Conservation (phyloP, 2,329 filamentous ascomycete genomes). For the Coniochaeta hoffmannii region DNA sequence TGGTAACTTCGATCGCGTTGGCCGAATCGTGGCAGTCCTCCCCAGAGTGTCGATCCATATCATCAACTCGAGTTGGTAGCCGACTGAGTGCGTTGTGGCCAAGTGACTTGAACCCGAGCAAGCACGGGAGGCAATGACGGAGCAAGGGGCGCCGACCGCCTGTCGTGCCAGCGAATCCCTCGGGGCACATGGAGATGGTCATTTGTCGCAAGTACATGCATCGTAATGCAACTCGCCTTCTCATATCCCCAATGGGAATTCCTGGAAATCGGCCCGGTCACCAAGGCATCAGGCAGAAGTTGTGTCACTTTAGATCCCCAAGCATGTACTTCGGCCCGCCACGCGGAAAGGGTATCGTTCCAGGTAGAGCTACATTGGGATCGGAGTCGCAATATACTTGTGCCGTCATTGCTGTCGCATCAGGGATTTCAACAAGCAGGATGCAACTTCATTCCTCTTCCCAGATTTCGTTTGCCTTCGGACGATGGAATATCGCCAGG, state of each 20-base stretch:
- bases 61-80: too few relatives aligned
- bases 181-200: neutral
- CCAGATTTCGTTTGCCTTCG: neutral
- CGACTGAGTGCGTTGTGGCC: too few relatives aligned
- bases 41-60: neutral
- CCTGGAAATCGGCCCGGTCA: conserved; percentile 1
- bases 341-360: neutral
- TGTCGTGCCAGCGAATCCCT: neutral
- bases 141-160: neutral
- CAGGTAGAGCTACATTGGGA: neutral
- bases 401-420: neutral
- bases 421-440: neutral
- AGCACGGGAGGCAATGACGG: neutral
- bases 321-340: neutral
- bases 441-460: neutral
- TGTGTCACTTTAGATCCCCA: neutral
- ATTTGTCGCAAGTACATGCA: neutral
- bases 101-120: too few relatives aligned
- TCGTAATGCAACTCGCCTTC: neutral
- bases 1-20: too few relatives aligned
- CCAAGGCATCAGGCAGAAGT: neutral
- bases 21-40: too few relatives aligned
- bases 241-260: neutral
- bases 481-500: neutral
- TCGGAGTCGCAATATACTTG: neutral